Evolutionary conservation across 495 filamentous ascomycete species (phyloP), one percentile per base, ranked within the genome.

Genomic region (Lepidopterella palustris): DNA sequence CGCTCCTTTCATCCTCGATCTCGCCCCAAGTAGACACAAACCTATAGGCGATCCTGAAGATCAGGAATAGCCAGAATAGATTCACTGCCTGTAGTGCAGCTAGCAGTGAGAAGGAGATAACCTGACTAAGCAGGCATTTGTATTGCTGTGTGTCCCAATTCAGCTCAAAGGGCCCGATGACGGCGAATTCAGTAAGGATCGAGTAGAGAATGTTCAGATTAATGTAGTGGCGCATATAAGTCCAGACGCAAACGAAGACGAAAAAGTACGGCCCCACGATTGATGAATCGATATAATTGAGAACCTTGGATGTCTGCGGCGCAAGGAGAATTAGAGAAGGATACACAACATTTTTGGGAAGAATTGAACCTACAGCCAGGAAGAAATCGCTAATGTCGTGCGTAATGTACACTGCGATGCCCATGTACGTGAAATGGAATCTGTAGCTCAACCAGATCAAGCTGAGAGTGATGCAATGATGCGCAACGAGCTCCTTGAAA

Each of bases 361-460:
- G 54, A 40, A 21, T 45, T 45, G 15, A 54, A 79, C 88, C 73
- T 84, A 93, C 90, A 21, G 95, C 95, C 15, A 98, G 79, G 83
- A 98, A 98, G 74, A 97, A 96, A 69, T 98, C 93, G 54, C 84
- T 88, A 61, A 97, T 88, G 65, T 98, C 93, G 68, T 96, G 90
- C 21, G 93, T 97, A 60, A 97, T 91, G 71, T 96, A 98, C 6
- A 98, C 92, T 27, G 90, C 92, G 39, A 98, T 70, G n/a, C 93
- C 93, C 77, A 98, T 95, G 72, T 95, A 92, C 8, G 93, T 93
- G 73, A 98, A 98, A 73, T 98, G 95, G 78, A 96, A 98, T 28
- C 92, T 86, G 73, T 98, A 98, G 77, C 89, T 95, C 70, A 91
- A 72, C 28, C 76, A 84, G 61, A 98, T 97, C 56, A 98, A 79